Percentiles rank a stretch among this genome's conserved stretches.
These are phyloP conservation scores for Boletus insuetus DNA, from an alignment of 768 basidiomycete species.

Conservation along the genomic window DNA sequence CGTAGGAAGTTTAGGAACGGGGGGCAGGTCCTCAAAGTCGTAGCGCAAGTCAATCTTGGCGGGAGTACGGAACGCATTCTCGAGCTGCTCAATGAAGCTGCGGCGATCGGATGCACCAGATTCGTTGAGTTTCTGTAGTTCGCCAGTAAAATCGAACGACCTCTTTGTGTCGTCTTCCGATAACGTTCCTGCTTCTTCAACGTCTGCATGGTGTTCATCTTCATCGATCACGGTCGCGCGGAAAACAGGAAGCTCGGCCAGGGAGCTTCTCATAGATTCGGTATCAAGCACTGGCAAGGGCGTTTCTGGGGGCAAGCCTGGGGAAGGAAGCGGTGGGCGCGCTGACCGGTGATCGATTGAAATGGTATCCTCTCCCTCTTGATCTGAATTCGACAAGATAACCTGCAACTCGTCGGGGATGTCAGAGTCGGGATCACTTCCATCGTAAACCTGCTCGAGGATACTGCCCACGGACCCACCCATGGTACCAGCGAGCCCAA, in stretches of 20 bases:
- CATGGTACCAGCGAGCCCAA: conserved; percentile 67
- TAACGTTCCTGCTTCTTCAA: conserved; percentile 39
- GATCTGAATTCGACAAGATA: conserved; percentile 48
- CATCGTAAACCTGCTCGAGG: conserved; percentile 44
- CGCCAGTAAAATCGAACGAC: conserved; percentile 84
- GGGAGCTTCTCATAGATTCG: conserved; percentile 7
- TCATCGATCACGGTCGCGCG: conserved; percentile 46
- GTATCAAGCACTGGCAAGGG: conserved; percentile 34
- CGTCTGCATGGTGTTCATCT: conserved; percentile 37
- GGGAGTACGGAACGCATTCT: conserved; percentile 76
- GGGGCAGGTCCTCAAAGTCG: conserved; percentile 47
- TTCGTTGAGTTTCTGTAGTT: conserved; percentile 66
- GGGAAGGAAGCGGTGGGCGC: conserved; percentile 28
- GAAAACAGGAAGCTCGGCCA: conserved; percentile 38
- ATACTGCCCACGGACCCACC: conserved; percentile 56
- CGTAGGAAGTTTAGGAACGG: conserved; percentile 50
- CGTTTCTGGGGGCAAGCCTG: conserved; percentile 42
- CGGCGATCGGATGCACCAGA: conserved; percentile 63
- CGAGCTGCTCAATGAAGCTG: conserved; percentile 82
- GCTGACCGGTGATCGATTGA: conserved; percentile 21
- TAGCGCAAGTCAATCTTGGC: conserved; percentile 61
- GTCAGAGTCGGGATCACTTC: conserved; percentile 69
- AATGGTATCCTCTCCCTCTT: conserved; percentile 42
- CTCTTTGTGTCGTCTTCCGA: conserved; percentile 72
- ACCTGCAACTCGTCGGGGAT: conserved; percentile 76